Evolutionary conservation across 805 yeast species (phyloP).

Genomic region (Debaryomyces hansenii): DNA sequence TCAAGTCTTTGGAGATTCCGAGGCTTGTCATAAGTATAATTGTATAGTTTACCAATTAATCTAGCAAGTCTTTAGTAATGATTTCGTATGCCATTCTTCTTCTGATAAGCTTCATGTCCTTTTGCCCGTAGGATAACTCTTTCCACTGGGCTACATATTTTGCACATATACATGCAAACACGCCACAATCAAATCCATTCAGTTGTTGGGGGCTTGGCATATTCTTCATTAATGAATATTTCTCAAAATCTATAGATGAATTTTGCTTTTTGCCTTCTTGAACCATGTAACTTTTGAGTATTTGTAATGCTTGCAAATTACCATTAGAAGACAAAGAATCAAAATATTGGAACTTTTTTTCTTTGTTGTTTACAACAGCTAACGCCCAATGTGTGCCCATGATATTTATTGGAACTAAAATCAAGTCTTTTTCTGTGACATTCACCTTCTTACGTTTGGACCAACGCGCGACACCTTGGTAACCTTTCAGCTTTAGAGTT

Average conservation of each 20-base stretch:
- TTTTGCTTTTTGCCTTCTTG: conserved; percentile 62
- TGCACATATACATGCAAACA: conserved; percentile 81
- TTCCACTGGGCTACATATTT: conserved; percentile 54
- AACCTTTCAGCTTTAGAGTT: conserved; percentile 69
- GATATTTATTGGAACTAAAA: conserved; percentile 85
- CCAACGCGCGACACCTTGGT: conserved; percentile 45
- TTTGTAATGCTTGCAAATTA: conserved; percentile 40
- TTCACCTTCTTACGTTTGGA: conserved; percentile 31
- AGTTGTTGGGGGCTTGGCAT: conserved; percentile 71
- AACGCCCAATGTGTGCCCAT: conserved; percentile 90
- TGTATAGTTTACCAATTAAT: conserved; percentile 4
- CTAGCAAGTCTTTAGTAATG: conserved; percentile 29
- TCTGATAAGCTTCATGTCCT: conserved; percentile 69
- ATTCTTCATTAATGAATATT: conserved; percentile 25
- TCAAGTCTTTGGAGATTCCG: too few species aligned
- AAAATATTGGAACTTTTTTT: conserved; percentile 61
- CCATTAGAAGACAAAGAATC: conserved; percentile 69
- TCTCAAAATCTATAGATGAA: conserved; percentile 13
- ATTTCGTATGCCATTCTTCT: conserved; percentile 68
- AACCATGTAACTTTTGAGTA: conserved; percentile 60
- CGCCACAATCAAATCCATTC: conserved; percentile 95
- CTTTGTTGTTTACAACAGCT: conserved; percentile 68
- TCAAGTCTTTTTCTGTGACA: conserved; percentile 59
- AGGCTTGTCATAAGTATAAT: too few species aligned
- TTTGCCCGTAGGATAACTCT: conserved; percentile 56